Base-by-base conservation (phyloP, 1,139 yeast species). In the Hemisphaericaspora subhashii region DNA sequence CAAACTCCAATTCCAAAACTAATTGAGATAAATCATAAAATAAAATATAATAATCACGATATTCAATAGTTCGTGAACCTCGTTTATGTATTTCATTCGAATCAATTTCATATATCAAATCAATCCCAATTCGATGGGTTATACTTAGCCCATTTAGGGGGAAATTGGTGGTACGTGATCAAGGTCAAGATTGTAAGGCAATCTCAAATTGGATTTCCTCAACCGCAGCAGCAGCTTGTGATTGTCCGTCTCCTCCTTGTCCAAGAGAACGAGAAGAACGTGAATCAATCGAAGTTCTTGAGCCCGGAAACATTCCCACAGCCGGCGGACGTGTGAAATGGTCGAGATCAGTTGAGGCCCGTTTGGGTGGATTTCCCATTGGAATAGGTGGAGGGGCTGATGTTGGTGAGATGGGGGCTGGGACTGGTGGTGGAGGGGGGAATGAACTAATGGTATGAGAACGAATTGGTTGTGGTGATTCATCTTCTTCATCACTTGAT, bases 11-110 rank as follows among this genome's bases (percentile, higher is more conserved):
- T 46, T 80, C 81, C 47, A 86, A 62, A 1, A 76, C 61, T 13
- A 83, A 68, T 52, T 85, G 89, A 1, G 92, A 77, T 48, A 84
- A 80, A 55, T 86, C 95, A 45, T 77, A 79, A 57, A 82, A 85
- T 33, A 89, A 61, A 13, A 89, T 71, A 57, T 87, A 88, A 50
- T 84, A 81, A 47, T 86, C 92, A 41, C 83, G 72, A 44, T 77
- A 72, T 5, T 71, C 62, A 36, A 80, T 60, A 4, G 51, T 52
- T 33, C 76, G 66, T 17, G 79, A 78, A 10, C 80, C 79, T 48
- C 96, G 77, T 54, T 83, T 85, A 12, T 52, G 51, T 11, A 83
- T 63, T 14, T 62, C 57, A 42, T 74, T 66, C 16, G 79, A 77
- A 38, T 88, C 96, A 20, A 81, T 74, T 55, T 88, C 96, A 58